Conservation (phyloP, 148 eudicot genomes). For the Camellia lanceoleosa region DNA sequence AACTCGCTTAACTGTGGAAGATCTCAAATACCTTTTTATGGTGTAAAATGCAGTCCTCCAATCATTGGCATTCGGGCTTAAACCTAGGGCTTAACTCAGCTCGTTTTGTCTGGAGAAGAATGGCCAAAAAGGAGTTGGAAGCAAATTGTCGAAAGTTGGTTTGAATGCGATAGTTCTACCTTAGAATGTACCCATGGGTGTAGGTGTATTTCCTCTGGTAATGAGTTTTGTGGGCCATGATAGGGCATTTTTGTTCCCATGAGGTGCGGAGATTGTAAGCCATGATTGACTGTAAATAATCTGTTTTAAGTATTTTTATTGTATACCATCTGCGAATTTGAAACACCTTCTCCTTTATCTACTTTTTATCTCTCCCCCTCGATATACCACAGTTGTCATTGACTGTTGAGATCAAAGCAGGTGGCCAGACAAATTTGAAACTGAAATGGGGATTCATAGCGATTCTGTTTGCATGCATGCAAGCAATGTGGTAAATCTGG, state of each 20-base stretch:
- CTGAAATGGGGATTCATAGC: no score
- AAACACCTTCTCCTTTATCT: no score
- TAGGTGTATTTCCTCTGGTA: background rate
- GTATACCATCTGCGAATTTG: background rate
- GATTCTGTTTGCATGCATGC: no score
- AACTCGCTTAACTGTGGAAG: constrained; percentile 70
- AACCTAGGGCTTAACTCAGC: background rate
- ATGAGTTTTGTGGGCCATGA: background rate
- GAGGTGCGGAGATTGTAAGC: constrained; percentile 6
- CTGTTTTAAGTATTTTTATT: background rate
- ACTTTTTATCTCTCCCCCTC: no score
- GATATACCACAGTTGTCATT: no score
- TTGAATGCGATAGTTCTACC: background rate
- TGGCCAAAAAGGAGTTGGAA: background rate
- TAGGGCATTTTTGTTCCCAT: constrained; percentile 14
- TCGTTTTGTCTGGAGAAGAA: constrained; percentile 3
- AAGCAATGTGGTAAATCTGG: no score
- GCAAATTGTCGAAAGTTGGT: background rate
- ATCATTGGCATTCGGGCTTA: background rate
- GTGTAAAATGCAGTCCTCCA: constrained; percentile 15
- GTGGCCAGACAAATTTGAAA: no score
- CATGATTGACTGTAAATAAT: constrained; percentile 2
- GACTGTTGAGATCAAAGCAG: no score
- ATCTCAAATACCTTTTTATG: constrained; percentile 67
- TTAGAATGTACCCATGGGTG: background rate